A percentile compares a stretch with the other conserved stretches of the same genome.
Conservation (phyloP, 768 basidiomycete genomes). For the Boletus rubroflammeus region DNA sequence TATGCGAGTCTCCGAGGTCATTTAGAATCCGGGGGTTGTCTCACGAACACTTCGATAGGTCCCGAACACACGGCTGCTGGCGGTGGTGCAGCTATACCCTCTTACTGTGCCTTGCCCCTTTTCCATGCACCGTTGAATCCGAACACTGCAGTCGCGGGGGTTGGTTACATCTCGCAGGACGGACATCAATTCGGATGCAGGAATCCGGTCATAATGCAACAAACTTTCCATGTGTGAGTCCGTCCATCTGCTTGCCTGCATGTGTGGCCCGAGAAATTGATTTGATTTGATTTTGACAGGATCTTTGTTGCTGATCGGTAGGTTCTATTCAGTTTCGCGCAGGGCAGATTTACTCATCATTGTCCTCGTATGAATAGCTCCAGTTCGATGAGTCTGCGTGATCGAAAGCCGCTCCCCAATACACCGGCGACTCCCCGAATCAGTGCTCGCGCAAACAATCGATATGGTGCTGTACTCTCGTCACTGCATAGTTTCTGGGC, state of each 20-base stretch:
- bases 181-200: conserved; percentile 54
- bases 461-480: conserved; percentile 58
- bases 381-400: conserved; percentile 43
- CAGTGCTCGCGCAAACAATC: conserved; percentile 36
- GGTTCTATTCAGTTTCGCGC: background rate
- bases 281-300: conserved; percentile 21
- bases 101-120: conserved; percentile 51
- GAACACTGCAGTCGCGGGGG: conserved; percentile 25
- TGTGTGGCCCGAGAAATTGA: background rate
- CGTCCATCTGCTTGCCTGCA: background rate
- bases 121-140: conserved; percentile 43
- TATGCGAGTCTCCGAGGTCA: too few relatives aligned
- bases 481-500: conserved; percentile 55
- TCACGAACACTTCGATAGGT: conserved; percentile 30
- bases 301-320: conserved; percentile 57
- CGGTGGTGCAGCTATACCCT: conserved; percentile 42
- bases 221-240: conserved; percentile 59
- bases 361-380: conserved; percentile 35
- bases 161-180: conserved; percentile 51
- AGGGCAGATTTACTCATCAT: background rate
- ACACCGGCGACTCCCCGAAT: conserved; percentile 43
- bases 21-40: background rate
- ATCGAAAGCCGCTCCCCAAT: conserved; percentile 42
- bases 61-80: conserved; percentile 45
- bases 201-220: conserved; percentile 50